A percentile compares a stretch with the other conserved stretches of the same genome.
These are phyloP conservation scores for Lichtheimia hyalospora DNA, from an alignment of 371 early-diverging fungal genomes.

Conservation along the genomic window DNA sequence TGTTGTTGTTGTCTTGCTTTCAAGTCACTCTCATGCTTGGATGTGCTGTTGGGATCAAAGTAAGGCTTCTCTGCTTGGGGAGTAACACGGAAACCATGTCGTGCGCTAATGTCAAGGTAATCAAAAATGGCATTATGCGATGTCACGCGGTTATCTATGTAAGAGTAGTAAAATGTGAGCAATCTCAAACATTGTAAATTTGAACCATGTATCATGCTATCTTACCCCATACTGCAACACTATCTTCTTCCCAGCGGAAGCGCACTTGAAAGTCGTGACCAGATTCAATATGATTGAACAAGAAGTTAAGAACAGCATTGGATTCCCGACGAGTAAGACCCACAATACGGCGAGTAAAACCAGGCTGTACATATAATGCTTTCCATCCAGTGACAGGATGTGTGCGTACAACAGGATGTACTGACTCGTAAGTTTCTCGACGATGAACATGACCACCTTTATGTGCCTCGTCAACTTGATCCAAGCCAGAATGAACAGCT, in stretches of 20 bases:
- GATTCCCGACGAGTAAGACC: conserved; percentile 57
- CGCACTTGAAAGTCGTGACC: conserved; percentile 67
- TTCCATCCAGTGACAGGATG: conserved; percentile 75
- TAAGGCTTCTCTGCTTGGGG: conserved; percentile 58
- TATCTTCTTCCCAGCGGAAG: conserved; percentile 57
- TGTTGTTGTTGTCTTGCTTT: too few relatives aligned
- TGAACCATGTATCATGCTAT: too few relatives aligned
- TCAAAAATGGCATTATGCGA: conserved; percentile 56
- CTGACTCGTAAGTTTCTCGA: conserved; percentile 35
- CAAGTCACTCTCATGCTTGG: too few relatives aligned
- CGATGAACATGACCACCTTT: conserved; percentile 42
- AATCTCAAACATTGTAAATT: too few relatives aligned
- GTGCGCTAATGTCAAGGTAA: conserved; percentile 38
- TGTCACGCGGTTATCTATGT: conserved; percentile 47
- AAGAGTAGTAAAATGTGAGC: conserved; percentile 5
- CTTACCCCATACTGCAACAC: conserved; percentile 63
- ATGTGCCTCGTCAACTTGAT: conserved; percentile 35
- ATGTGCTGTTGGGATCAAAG: conserved; percentile 48
- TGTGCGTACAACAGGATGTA: conserved; percentile 64
- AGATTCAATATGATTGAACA: conserved; percentile 51
- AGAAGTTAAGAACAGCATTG: conserved; percentile 52
- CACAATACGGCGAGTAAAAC: conserved; percentile 61
- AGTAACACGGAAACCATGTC: conserved; percentile 49
- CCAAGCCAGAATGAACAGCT: conserved; percentile 59
- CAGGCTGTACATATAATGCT: conserved; percentile 59